These are phyloP conservation scores for Monosiga brevicollis DNA, from an alignment of 78 protist species.

Conservation along the genomic window DNA sequence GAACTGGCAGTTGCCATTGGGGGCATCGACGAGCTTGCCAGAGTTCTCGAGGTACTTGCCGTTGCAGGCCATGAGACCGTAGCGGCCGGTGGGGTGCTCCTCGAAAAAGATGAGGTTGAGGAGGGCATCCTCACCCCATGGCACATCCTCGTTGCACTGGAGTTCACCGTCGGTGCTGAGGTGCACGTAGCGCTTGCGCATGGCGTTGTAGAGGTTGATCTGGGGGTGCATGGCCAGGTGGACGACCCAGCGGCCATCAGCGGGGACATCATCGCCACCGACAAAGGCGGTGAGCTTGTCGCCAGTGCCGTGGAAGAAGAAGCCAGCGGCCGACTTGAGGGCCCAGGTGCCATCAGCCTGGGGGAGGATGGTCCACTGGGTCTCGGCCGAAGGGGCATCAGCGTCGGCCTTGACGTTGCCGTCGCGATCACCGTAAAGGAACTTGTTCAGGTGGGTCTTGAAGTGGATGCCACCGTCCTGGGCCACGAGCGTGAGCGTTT, in stretches of 20 bases:
- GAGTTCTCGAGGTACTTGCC: neutral
- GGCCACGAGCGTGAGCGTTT: neutral
- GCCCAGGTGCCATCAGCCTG: slow-evolving; percentile 8
- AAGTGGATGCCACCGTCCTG: neutral
- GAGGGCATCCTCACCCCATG: slow-evolving; percentile 3
- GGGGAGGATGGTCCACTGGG: slow-evolving; percentile 5
- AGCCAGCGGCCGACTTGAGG: neutral
- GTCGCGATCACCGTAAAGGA: neutral
- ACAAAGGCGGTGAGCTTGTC: neutral
- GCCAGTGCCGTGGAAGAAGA: slow-evolving; percentile 5
- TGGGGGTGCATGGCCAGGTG: slow-evolving; percentile 24
- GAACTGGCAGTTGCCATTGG: neutral
- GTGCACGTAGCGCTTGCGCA: slow-evolving; percentile 12
- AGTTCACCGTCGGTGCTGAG: neutral
- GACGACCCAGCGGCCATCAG: neutral
- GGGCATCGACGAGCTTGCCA: neutral
- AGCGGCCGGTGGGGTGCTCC: neutral
- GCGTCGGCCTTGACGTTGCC: slow-evolving; percentile 1
- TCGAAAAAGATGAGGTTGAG: neutral
- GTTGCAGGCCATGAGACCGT: neutral
- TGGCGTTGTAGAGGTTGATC: neutral
- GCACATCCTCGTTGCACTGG: neutral
- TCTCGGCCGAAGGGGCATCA: neutral
- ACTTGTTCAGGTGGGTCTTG: neutral
- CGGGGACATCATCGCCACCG: neutral